Conservation (phyloP, 371 early-diverging fungal species). For the Apophysomyces ossiformis region DNA sequence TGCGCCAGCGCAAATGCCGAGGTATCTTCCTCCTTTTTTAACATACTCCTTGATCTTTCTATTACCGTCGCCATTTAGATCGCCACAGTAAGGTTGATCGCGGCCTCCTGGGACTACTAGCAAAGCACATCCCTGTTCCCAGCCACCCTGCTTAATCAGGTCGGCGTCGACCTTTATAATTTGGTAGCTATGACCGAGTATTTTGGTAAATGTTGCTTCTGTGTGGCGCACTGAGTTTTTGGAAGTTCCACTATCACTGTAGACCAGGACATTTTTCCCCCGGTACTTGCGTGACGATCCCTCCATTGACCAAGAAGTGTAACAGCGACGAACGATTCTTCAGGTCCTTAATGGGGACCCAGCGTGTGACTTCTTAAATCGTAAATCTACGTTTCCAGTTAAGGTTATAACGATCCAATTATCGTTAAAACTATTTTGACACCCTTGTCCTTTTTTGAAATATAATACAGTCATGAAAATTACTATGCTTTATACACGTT, state of each 20-base stretch:
- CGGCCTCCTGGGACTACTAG: conserved; percentile 91
- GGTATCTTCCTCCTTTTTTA: conserved; percentile 77
- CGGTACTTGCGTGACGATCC: too few relatives aligned
- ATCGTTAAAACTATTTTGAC: too few relatives aligned
- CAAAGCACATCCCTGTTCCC: conserved; percentile 80
- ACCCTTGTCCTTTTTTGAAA: too few relatives aligned
- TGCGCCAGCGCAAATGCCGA: conserved; percentile 94
- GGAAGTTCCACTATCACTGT: conserved; percentile 77
- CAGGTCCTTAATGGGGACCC: too few relatives aligned
- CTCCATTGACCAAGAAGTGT: too few relatives aligned
- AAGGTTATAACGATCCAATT: too few relatives aligned
- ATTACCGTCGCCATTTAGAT: conserved; percentile 65
- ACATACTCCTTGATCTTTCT: conserved; percentile 74
- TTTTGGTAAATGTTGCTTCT: conserved; percentile 61
- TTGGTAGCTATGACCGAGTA: conserved; percentile 80
- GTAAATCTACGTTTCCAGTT: too few relatives aligned
- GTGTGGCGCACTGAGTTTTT: conserved; percentile 66
- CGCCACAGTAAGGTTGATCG: conserved; percentile 78
- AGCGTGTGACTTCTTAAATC: too few relatives aligned
- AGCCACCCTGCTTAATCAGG: conserved; percentile 64
- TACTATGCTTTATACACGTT: too few relatives aligned
- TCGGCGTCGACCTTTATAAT: conserved; percentile 76
- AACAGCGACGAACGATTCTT: too few relatives aligned
- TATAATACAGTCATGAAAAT: too few relatives aligned
- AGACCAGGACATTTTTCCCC: conserved; percentile 72